These are phyloP conservation scores for Amborella trichopoda DNA, from an alignment of 164 flowering plant genomes.

Conservation along the genomic window DNA sequence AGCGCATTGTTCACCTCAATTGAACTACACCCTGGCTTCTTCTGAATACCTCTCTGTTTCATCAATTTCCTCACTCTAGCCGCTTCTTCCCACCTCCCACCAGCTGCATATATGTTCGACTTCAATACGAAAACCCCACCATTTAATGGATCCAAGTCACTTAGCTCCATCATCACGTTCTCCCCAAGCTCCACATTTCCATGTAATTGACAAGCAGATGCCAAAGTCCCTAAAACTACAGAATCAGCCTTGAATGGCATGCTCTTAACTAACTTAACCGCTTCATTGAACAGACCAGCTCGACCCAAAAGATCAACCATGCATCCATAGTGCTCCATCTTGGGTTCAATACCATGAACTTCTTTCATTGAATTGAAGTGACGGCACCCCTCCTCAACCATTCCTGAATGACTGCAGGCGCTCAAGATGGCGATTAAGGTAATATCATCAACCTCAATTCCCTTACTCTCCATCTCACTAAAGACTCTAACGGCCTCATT, in stretches of 20 bases:
- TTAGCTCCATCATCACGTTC: constrained; percentile 40
- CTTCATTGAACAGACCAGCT: constrained; percentile 50
- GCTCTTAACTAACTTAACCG: constrained; percentile 30
- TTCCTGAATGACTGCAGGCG: constrained; percentile 66
- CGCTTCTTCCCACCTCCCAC: constrained; percentile 49
- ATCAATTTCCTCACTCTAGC: constrained; percentile 31
- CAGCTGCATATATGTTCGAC: constrained; percentile 54
- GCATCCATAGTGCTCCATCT: constrained; percentile 55
- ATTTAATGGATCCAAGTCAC: constrained; percentile 57
- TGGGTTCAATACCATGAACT: constrained; percentile 27
- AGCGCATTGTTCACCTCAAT: constrained; percentile 14
- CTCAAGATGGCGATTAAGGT: constrained; percentile 56
- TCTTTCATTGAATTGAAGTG: constrained; percentile 42
- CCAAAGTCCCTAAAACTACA: constrained; percentile 40
- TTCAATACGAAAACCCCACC: constrained; percentile 58
- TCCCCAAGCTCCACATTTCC: constrained; percentile 49
- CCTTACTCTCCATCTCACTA: constrained; percentile 25
- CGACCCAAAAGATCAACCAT: constrained; percentile 63
- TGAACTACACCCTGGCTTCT: constrained; percentile 47
- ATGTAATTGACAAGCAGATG: constrained; percentile 55
- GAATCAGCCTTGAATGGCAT: constrained; percentile 54
- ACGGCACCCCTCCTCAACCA: constrained; percentile 40
- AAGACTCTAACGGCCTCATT: constrained; percentile 38
- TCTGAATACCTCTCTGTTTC: constrained; percentile 31
- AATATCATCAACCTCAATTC: constrained; percentile 46